Base-by-base conservation (phyloP, 352 stramenopile genomes). In the Halophytophthora batemanensis region DNA sequence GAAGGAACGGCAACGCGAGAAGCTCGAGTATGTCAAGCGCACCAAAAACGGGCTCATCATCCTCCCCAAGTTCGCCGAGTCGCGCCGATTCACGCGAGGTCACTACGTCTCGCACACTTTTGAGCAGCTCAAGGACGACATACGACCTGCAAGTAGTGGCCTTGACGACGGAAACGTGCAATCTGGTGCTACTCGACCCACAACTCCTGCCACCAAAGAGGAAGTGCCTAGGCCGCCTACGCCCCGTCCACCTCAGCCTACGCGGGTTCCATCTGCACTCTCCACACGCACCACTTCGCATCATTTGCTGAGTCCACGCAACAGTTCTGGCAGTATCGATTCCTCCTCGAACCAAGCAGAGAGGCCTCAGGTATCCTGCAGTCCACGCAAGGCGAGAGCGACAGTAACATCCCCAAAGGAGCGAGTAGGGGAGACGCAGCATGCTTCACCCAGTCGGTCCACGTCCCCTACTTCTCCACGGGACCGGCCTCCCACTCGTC, bases 1-100 rank as follows among this genome's bases (percentile, higher is more conserved):
- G 36, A 80, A 78, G 22, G 64, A 80, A 28, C 66, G 66, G 2
- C 49, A 76, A 33, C 61, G 64, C 18, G 50, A 79, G 33, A 72
- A 74, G 23, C 59, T 86, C 37, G 77, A 87, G 38, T 85, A 82
- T 45, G 64, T 81, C 15, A 83, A 86, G 46, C 71, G 75, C 23
- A 77, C 62, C 36, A 78, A 74, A 45, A 90, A 90, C 17, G 79
- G 79, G 1, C 42, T 90, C 29, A 65, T 84, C 19, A 67, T 71
- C 60, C 61, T 87, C 23, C 77, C 77, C 7, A 82, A 70, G 45
- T 87, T 87, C 46, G 63, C 83, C 50, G 74, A 84, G 35, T 50
- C 64, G 7, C 66, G 71, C 36, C 61, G 74, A 15, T 87, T 78
- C 57, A 85, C 74, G 7, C 59, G 75, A 22, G 74, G 74, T 3